A percentile compares a stretch with the other conserved stretches of the same genome.
Evolutionary conservation across 106 monocot genomes (phyloP).

Genomic region (Dendrobium chrysotoxum): DNA sequence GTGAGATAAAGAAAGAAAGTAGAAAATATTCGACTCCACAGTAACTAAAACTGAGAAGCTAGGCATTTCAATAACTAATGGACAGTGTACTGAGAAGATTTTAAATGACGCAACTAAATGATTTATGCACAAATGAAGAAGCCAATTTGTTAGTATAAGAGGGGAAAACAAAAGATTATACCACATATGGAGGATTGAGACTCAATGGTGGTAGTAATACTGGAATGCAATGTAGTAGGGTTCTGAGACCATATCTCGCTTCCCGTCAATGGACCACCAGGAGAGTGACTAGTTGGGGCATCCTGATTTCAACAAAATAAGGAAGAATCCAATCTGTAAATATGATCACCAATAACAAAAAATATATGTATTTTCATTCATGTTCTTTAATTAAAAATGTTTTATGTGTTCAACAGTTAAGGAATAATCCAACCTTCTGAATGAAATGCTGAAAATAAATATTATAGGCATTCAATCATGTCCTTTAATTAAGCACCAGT

Average conservation of each 20-base stretch:
- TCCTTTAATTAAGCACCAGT: neutral
- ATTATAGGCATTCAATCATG: neutral
- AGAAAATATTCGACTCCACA: neutral
- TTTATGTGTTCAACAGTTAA: neutral
- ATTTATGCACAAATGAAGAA: neutral
- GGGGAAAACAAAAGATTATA: neutral
- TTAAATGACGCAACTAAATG: constrained; percentile 1
- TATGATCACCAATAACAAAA: neutral
- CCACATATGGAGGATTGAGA: constrained; percentile 34
- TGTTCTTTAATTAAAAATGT: constrained; percentile 1
- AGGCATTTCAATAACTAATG: neutral
- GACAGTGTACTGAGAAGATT: neutral
- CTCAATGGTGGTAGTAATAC: constrained; percentile 34
- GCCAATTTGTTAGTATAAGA: neutral
- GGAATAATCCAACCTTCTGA: neutral
- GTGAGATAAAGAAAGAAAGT: neutral
- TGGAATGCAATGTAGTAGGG: constrained; percentile 23
- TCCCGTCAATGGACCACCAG: constrained; percentile 10
- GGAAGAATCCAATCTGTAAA: neutral
- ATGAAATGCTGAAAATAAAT: neutral
- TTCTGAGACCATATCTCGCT: constrained; percentile 31
- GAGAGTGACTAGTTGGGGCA: constrained; percentile 1
- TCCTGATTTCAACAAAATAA: constrained; percentile 16
- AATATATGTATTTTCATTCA: neutral
- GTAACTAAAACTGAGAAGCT: neutral